Evolutionary conservation across 228 moss, liverwort and hornwort species (phyloP), one percentile per base, ranked within the genome.

Genomic region (Sphagnum magellanicum): DNA sequence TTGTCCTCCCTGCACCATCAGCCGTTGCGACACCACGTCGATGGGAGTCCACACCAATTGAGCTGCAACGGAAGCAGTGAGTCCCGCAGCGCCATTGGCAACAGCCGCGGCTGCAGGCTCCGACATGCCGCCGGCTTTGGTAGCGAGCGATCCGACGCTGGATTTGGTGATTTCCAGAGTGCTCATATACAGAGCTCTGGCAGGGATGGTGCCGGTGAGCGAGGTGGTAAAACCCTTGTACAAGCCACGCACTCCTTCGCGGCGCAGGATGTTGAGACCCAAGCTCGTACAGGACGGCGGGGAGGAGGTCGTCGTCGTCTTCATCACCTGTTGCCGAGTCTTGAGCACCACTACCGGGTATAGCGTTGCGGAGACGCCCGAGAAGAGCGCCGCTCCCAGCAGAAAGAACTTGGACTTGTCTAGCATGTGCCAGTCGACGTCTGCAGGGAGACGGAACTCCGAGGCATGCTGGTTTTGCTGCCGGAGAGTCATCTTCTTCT

Each of bases 381-480:
- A 86, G 17, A 83, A 86, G 9, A 86, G 82, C 8, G 86, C 86
- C 60, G 86, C 86, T 58, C 86, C 86, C 49, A 86, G 86, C 73
- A 82, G 75, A 59, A 86, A 80, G 80, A 86, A 86, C 67, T 83
- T 86, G 5, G 86, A 80, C 65, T 86, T 86, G 68, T 86, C 86
- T 50, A 86, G 82, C 86, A 86, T 86, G 68, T 86, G 83, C 86
- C 86, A 86, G 72, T 86, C 86, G 77, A 86, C 82, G 67, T 86
- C 86, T 69, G 86, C 86, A 55, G 86, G 86, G 59, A 86, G 78
- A 69, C 82, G 82, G 76, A 86, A 79, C 65, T 86, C 78, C 12
- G 55, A 55, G 12, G 9, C 12, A 55, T 12, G 55, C 77, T 83
- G 78, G 74, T 82, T 82, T 32, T 79, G 71, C 82, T 82, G 86